Evolutionary conservation across 2,329 filamentous ascomycete species (phyloP).

Genomic region (Tolypocladium album): DNA sequence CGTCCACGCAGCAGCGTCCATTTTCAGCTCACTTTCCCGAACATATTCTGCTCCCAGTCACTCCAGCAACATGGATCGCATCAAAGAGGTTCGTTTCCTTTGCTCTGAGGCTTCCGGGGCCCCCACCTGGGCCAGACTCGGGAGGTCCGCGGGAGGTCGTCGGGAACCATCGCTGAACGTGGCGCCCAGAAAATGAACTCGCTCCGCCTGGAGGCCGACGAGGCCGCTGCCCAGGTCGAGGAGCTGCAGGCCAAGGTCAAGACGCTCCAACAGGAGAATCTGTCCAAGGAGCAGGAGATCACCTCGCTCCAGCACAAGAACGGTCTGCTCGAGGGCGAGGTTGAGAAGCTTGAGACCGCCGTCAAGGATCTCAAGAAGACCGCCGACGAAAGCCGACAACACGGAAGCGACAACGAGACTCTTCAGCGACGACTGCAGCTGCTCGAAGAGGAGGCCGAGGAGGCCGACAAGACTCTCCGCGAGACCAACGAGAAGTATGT

Average conservation of each 20-base stretch:
- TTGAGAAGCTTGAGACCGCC: slow-evolving; percentile 80
- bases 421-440: slow-evolving; percentile 88
- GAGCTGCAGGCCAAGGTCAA: slow-evolving; percentile 85
- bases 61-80: slow-evolving; percentile 62
- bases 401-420: slow-evolving; percentile 79
- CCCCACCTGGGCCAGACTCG: slow-evolving; percentile 8
- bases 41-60: slow-evolving; percentile 5
- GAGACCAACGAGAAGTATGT: slow-evolving; percentile 98
- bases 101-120: slow-evolving; percentile 13
- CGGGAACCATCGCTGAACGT: slow-evolving; percentile 4
- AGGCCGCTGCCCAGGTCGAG: slow-evolving; percentile 69
- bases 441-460: slow-evolving; percentile 95
- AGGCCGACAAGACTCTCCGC: slow-evolving; percentile 89
- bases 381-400: slow-evolving; percentile 74
- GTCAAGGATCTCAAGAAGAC: slow-evolving; percentile 83
- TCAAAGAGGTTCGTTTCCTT: slow-evolving; percentile 65
- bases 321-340: slow-evolving; percentile 75
- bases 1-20: slow-evolving; percentile 16
- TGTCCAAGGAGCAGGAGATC: slow-evolving; percentile 96
- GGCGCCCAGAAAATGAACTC: slow-evolving; percentile 73
- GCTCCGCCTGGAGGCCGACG: slow-evolving; percentile 89
- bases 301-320: slow-evolving; percentile 95
- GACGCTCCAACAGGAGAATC: slow-evolving; percentile 84
- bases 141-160: slow-evolving; percentile 8
- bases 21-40: slow-evolving; percentile 6